Evolutionary conservation across 2,329 filamentous ascomycete species (phyloP), one percentile per base, ranked within the genome.

Genomic region (Diplodia scrobiculata): DNA sequence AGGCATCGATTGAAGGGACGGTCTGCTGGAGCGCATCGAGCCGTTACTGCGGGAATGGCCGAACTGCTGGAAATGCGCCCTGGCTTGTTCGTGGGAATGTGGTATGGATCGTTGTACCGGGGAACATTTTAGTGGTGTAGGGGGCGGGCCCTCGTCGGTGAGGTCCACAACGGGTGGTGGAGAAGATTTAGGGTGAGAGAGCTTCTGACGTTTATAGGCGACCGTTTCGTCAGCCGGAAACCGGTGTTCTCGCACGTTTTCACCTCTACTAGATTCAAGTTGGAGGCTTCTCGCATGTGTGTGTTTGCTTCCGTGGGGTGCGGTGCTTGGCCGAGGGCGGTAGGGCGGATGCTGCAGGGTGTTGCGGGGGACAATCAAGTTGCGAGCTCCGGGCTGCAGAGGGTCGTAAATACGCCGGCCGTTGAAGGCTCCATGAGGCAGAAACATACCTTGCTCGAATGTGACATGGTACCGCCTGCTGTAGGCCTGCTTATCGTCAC

Each of bases 121-220:
- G 9, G 54, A 3, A 3, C 27, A 32, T 14, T n/a, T n/a, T 1
- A n/a, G 7, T 9, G 17, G 7, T 9, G 17, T 10, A 9, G 27
- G 11, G 10, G 7, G 25, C 25, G 25, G 25, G 10, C 17, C 27
- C 17, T 62, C 58, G 11, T 50, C 41, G 13, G 58, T 62, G n/a
- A 62, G 45, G n/a, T 62, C 58, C 19, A 62, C 58, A 11, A 62
- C 17, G 3, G 21, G 7, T 38, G 10, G 5, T 19, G 41, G 10
- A 25, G 58, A 17, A 3, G 29, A 50, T 9, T 17, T 13, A 1
- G 58, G n/a, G 25, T 50, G 41, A 25, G 58, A 50, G 4, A 50
- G 13, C 45, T 62, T 62, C 25, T 50, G 58, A 3, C 58, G 58
- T 27, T 62, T 62, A n/a, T 29, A 13, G 27, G 27, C 5, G 5